Evolutionary conservation across 441 rosid species (phyloP), one percentile per base, ranked within the genome.

Genomic region (Gossypium lobatum): DNA sequence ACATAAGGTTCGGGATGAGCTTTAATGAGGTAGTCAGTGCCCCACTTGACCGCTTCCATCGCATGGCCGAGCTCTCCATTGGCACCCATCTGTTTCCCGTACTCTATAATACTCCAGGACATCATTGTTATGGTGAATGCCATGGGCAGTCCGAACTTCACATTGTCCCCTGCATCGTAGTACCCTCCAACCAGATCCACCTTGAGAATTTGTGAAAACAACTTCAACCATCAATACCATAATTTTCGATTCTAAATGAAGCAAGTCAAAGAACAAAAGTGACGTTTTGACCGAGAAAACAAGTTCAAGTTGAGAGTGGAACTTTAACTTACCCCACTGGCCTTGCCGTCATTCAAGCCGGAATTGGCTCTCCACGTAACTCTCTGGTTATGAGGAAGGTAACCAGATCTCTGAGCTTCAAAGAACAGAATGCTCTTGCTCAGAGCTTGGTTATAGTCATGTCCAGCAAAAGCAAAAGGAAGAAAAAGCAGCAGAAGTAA

Each of bases 391-490:
- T 78, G 84, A 23, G 99, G 99, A 18, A 95, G 91, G 54, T 81
- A 80, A 23, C 99, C 98, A 73, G 99, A 95, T 85, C 99, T 90
- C 79, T 95, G 99, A 76, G 98, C 98, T 82, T 96, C 98, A 66
- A 91, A 96, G 82, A 96, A 96, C 73, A 93, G 89, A 78, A 96
- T 80, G 93, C 99, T 89, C 75, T 96, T 96, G 4, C 88, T 84
- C 6, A 96, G 85, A 78, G 99, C 99, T 81, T 90, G 91, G 46
- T 86, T 87, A 65, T 96, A 96, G 81, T 93, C 97, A 80, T 93
- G 98, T 2, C 91, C 96, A 28, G 92, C 93, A 6, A 83, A 76
- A 68, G 86, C 92, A 20, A 79, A 78, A 0, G 95, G 91, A 45
- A 88, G 71, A 70, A 77, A 83, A 23, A 87, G 79, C 14, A 90